phyloP scores from a whole-genome alignment of 2,329 filamentous ascomycete species.

The Aspergillus thermomutatus region DNA sequence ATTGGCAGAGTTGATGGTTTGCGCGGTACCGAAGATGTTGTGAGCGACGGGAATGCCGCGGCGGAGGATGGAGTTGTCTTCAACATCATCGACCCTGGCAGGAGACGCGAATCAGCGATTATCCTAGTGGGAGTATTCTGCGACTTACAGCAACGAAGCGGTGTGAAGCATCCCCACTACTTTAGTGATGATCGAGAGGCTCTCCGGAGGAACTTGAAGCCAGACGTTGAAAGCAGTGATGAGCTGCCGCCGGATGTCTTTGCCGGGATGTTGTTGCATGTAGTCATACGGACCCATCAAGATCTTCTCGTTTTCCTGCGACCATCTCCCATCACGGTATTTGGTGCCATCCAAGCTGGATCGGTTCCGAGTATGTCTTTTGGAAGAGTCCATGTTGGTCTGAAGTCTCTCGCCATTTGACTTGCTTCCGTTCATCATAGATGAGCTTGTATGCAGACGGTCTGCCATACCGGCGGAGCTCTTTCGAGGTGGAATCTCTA shows the following conservation, averaged over 20 bases:
- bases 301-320: conserved; percentile 40
- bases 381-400: conserved; percentile 20
- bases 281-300: conserved; percentile 46
- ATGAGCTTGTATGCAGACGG: conserved; percentile 12
- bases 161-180: conserved; percentile 47
- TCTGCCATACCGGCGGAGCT: conserved; percentile 59
- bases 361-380: conserved; percentile 32
- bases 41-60: conserved; percentile 49
- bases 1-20: conserved; percentile 53
- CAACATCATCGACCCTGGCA: conserved; percentile 47
- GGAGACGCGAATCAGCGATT: not conserved
- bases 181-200: conserved; percentile 41
- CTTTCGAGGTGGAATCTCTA: conserved; percentile 68
- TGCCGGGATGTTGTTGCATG: conserved; percentile 42
- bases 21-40: conserved; percentile 48
- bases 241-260: conserved; percentile 43
- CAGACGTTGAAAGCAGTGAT: conserved; percentile 46
- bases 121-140: no score
- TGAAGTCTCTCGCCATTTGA: conserved; percentile 47
- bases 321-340: conserved; percentile 36
- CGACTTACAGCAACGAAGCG: conserved; percentile 41
- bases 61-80: conserved; percentile 48
- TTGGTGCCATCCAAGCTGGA: conserved; percentile 40
- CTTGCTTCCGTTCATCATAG: conserved; percentile 9
- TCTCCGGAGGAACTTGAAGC: conserved; percentile 41